Conservation (phyloP, 352 stramenopile species). For the Thalassiosira pacifica region DNA sequence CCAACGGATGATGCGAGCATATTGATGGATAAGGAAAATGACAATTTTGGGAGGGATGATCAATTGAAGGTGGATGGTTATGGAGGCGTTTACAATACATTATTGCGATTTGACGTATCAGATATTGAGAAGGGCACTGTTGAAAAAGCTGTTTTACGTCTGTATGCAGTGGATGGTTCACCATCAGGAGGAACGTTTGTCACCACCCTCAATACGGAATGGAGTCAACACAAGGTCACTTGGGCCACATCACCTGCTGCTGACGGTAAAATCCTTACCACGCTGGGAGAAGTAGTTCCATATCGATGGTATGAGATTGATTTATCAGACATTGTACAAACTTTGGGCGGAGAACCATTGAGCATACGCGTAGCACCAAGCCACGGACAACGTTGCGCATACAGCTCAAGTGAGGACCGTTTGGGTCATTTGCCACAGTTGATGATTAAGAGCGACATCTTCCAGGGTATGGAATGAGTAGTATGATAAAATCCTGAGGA, state of each 20-base stretch:
- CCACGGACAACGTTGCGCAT: conserved; percentile 55
- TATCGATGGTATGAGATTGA: conserved; percentile 67
- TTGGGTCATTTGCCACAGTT: conserved; percentile 56
- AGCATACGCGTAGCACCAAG: conserved; percentile 59
- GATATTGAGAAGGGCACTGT: conserved; percentile 54
- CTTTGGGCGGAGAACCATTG: conserved; percentile 47
- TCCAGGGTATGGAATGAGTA: conserved; percentile 38
- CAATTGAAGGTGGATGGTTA: conserved; percentile 77
- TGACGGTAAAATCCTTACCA: conserved; percentile 49
- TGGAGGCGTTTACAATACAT: conserved; percentile 40
- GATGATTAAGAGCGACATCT: conserved; percentile 55
- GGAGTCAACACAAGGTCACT: conserved; percentile 55
- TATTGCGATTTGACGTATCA: conserved; percentile 60
- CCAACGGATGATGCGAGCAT: conserved; percentile 59
- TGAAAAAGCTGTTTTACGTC: conserved; percentile 52
- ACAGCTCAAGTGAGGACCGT: conserved; percentile 53
- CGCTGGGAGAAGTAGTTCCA: conserved; percentile 51
- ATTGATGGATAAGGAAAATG: conserved; percentile 44
- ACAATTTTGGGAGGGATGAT: conserved; percentile 59
- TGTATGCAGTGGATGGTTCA: conserved; percentile 65
- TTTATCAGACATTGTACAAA: conserved; percentile 36
- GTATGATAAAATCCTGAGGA: too few species aligned
- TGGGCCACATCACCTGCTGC: conserved; percentile 49
- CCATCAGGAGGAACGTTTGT: conserved; percentile 58
- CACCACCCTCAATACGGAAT: conserved; percentile 37